Evolutionary conservation across 345 rosid genomes (phyloP).

Genomic region (Dovyalis caffra): DNA sequence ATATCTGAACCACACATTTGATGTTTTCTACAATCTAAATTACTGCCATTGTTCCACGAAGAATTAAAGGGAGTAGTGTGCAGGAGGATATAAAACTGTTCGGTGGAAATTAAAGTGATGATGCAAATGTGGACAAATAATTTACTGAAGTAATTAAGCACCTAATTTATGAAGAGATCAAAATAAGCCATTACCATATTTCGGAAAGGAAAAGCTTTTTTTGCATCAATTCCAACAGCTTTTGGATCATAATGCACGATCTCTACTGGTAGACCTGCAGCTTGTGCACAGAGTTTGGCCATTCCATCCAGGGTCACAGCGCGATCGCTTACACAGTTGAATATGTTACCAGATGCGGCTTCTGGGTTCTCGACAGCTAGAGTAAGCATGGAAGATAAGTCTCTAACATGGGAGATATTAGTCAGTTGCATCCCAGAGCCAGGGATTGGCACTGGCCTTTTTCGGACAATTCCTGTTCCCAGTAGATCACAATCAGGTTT

Average conservation of each 20-base stretch:
- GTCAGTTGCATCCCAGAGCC: constrained; percentile 94
- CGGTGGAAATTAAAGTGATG: not conserved
- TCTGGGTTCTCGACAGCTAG: constrained; percentile 68
- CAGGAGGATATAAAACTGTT: not conserved
- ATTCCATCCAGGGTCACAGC: constrained; percentile 93
- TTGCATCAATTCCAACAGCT: constrained; percentile 73
- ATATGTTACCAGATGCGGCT: constrained; percentile 66
- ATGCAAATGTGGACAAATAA: not conserved
- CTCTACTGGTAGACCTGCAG: constrained; percentile 67
- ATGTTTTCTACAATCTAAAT: not conserved
- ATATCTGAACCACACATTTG: not conserved
- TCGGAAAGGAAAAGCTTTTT: constrained; percentile 93
- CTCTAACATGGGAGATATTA: constrained; percentile 75
- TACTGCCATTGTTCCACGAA: not conserved
- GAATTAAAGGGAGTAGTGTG: not conserved
- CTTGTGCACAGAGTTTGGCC: constrained; percentile 89
- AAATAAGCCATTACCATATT: constrained; percentile 54
- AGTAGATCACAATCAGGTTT: not conserved
- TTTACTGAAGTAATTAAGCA: not conserved
- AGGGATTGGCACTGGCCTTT: constrained; percentile 85
- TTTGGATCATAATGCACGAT: constrained; percentile 93
- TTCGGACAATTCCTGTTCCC: constrained; percentile 72
- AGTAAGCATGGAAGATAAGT: constrained; percentile 87
- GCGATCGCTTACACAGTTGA: constrained; percentile 86
- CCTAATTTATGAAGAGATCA: not conserved